These are phyloP conservation scores for Ophiocordyceps camponoti-leonardi DNA, from an alignment of 2,329 filamentous ascomycete genomes.

Conservation along the genomic window DNA sequence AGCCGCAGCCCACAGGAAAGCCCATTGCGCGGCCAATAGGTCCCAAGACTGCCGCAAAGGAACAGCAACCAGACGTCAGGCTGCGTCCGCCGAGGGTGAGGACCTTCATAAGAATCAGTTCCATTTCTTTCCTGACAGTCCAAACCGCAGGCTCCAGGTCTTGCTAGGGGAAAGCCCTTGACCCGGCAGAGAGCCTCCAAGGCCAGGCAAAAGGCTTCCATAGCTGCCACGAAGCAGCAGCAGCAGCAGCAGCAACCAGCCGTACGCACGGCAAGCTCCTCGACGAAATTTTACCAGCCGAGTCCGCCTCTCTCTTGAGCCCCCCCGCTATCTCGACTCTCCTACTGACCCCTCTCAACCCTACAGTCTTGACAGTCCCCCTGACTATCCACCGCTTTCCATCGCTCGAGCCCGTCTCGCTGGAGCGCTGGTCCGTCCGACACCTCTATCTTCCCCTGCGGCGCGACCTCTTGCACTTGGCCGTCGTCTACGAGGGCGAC, in stretches of 20 bases:
- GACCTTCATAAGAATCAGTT: not conserved
- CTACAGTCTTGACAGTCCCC: conserved; percentile 46
- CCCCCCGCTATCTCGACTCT: not conserved
- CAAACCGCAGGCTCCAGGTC: conserved; percentile 12
- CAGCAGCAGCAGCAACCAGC: conserved; percentile 16
- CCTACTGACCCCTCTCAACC: not conserved
- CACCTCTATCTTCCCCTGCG: conserved; percentile 79
- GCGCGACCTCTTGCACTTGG: conserved; percentile 81
- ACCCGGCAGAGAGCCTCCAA: conserved; percentile 40
- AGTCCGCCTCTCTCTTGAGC: conserved; percentile 13
- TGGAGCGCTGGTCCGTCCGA: conserved; percentile 62
- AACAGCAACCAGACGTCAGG: conserved; percentile 19
- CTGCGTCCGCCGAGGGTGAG: conserved; percentile 23
- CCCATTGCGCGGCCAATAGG: conserved; percentile 38
- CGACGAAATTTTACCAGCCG: conserved; percentile 25
- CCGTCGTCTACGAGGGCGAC: conserved; percentile 86
- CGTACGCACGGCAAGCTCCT: conserved; percentile 12
- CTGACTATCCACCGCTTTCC: conserved; percentile 86
- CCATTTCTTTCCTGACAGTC: conserved; percentile 10
- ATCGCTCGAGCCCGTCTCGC: conserved; percentile 62
- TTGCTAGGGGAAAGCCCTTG: conserved; percentile 20
- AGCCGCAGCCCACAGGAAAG: conserved; percentile 13
- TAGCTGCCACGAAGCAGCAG: conserved; percentile 16
- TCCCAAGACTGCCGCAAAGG: conserved; percentile 26
- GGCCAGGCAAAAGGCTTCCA: conserved; percentile 39